These are phyloP conservation scores for Eimeria necatrix DNA, from an alignment of 169 alveolate genomes.

Conservation along the genomic window DNA sequence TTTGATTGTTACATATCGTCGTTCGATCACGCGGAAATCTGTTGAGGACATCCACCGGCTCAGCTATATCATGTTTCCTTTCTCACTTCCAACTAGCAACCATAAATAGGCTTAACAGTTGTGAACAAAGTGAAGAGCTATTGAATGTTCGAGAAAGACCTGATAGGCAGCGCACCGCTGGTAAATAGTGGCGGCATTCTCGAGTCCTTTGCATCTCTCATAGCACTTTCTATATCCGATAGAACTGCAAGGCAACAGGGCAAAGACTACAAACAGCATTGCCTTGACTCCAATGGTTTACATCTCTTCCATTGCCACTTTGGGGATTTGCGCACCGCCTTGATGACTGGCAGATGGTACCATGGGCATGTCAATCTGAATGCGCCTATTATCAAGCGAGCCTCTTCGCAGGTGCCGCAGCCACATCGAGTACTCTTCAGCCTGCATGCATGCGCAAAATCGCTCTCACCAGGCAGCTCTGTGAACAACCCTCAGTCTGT, in stretches of 20 bases:
- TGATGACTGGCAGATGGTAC: background rate
- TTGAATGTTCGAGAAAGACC: background rate
- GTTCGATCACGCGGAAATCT: constrained; percentile 77
- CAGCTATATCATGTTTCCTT: background rate
- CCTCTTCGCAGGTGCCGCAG: constrained; percentile 86
- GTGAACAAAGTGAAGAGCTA: too few relatives aligned
- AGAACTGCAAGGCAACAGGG: constrained; percentile 15
- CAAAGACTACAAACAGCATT: background rate
- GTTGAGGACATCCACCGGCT: background rate
- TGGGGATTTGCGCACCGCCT: background rate
- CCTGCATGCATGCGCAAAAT: constrained; percentile 57
- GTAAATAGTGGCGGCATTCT: constrained; percentile 1
- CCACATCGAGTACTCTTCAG: constrained; percentile 86
- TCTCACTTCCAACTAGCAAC: background rate
- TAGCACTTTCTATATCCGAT: constrained; percentile 15
- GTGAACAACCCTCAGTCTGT: background rate
- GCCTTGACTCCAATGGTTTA: background rate
- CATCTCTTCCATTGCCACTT: background rate
- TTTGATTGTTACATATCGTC: constrained; percentile 82
- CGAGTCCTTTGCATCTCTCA: background rate
- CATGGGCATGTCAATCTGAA: constrained; percentile 86
- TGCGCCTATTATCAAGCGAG: constrained; percentile 85
- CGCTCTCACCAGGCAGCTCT: background rate
- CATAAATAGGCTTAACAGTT: background rate
- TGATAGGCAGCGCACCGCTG: constrained; percentile 14